Evolutionary conservation across 176 grass and related monocot species (phyloP), one percentile per base, ranked within the genome.

Genomic region (Puya raimondii): DNA sequence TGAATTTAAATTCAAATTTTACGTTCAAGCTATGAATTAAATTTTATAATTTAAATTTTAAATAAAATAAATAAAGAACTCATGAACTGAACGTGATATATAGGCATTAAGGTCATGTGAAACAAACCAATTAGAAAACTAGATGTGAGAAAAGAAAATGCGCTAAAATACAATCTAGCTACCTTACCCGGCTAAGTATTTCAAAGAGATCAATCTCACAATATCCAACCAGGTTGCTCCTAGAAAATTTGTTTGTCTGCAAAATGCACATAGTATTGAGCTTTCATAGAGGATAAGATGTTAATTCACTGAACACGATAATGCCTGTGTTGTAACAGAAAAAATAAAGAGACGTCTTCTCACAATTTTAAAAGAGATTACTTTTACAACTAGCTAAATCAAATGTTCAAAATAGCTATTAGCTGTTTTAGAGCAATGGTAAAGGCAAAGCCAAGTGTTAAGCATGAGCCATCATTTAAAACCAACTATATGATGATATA

Each of bases 161-260:
- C 54, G 20, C 54, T 59, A 20, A 17, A 59, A 18, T 17, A 59
- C 54, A 59, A 59, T 59, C 16, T 59, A 20, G 63, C 4, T 74
- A 50, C 48, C 47, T 88, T 90, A 99, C 94, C 80, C 82, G 81
- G 66, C 77, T 86, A 53, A 99, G 89, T 72, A 99, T 53, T 59
- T 93, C 82, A 16, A 81, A 87, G 72, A 99, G 80, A 86, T 99
- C 80, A 72, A 99, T 85, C 71, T 99, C 89, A 58, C 94, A 99
- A 70, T 93, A 99, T 71, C 94, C 94, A 84, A 99, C 84, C 71
- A 99, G 78, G 79, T 84, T 99, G 77, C 79, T 99, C 77, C 84
- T 99, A 9, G 89, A 90, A 53, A 99, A 99, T 48, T 81, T 78
- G 48, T 99, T 99, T 56, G 87, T 90, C 94, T 99, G 78, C 59